Base-by-base conservation (phyloP, 306 rosid genomes). In the Glycine latifolia region DNA sequence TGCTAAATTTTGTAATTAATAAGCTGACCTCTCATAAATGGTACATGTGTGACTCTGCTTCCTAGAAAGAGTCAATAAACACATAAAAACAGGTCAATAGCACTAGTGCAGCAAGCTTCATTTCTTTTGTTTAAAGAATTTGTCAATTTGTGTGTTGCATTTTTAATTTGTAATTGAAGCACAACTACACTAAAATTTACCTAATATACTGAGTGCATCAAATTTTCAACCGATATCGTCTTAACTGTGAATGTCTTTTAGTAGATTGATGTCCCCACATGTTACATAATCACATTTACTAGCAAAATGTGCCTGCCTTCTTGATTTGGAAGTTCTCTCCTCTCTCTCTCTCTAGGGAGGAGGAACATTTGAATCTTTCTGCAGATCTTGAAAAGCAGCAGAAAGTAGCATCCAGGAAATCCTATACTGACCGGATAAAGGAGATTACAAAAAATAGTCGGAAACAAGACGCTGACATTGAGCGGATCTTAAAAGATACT, bases 391-490 rank as follows among this genome's bases (percentile, higher is more conserved):
- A 68, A 72, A 81, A 84, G 84, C 86, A 81, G 69, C 84, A 62
- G 46, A 75, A 84, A 76, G 65, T 81, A 55, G 86, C 83, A 58
- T 83, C 94, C 53, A 93, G 99, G 89, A 86, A 82, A 82, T 95
- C 99, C 81, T 86, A 91, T 71, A 83, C 91, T 75, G 82, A 93
- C 31, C 83, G 94, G 66, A 90, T 92, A 20, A 87, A 91, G 85
- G 99, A 92, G 87, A 93, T 92, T 68, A 87, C 97, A 3, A 95
- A 95, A 76, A 95, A 91, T 77, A 89, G 93, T 56, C 75, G 89
- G 83, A 95, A 95, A 79, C 99, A 93, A 87, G 97, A 93, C 61
- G 87, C 91, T 53, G 99, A 91, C 84, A 87, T 95, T 39, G 93
- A 91, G 71, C 86, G 85, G 72, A 95, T 95, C 74, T 83, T 95